phyloP scores from a whole-genome alignment of 805 yeast species.

The Hanseniaspora mollemarum region DNA sequence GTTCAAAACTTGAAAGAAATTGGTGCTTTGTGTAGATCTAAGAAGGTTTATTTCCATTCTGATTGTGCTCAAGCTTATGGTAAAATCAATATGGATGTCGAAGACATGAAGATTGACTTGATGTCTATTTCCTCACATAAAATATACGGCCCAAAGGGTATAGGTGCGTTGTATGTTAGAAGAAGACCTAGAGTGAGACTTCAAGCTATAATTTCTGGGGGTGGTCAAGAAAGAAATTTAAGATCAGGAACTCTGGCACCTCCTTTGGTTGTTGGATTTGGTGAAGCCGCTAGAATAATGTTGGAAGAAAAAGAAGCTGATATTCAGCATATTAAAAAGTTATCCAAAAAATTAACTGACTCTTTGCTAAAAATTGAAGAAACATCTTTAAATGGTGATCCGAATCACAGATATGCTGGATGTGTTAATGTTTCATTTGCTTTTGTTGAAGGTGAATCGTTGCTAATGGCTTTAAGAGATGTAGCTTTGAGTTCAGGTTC shows the following conservation, averaged over 20 bases:
- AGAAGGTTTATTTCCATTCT: slow-evolving; percentile 92
- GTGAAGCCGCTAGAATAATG: slow-evolving; percentile 90
- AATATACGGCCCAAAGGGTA: slow-evolving; percentile 95
- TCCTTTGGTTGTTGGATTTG: slow-evolving; percentile 90
- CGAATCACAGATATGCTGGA: slow-evolving; percentile 66
- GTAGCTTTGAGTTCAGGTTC: slow-evolving; percentile 94
- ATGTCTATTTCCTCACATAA: slow-evolving; percentile 93
- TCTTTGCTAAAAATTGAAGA: slow-evolving; percentile 75
- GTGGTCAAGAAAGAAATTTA: slow-evolving; percentile 98
- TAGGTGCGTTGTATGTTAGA: slow-evolving; percentile 89
- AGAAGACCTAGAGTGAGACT: slow-evolving; percentile 97
- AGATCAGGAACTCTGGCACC: slow-evolving; percentile 96
- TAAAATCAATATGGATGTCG: slow-evolving; percentile 83
- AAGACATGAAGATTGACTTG: slow-evolving; percentile 82
- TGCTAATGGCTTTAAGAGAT: slow-evolving; percentile 94
- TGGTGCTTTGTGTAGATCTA: slow-evolving; percentile 71
- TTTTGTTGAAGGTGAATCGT: slow-evolving; percentile 93
- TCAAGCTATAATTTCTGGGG: slow-evolving; percentile 90
- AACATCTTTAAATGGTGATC: slow-evolving; percentile 81
- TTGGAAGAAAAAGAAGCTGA: slow-evolving; percentile 63
- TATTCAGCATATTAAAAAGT: slow-evolving; percentile 50
- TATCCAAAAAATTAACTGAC: slow-evolving; percentile 61
- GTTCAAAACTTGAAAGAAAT: slow-evolving; percentile 92
- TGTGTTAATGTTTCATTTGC: slow-evolving; percentile 96
- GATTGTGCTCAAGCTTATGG: slow-evolving; percentile 98